phyloP scores from a whole-genome alignment of 2,329 filamentous ascomycete genomes.

The Fusarium veterinarium region DNA sequence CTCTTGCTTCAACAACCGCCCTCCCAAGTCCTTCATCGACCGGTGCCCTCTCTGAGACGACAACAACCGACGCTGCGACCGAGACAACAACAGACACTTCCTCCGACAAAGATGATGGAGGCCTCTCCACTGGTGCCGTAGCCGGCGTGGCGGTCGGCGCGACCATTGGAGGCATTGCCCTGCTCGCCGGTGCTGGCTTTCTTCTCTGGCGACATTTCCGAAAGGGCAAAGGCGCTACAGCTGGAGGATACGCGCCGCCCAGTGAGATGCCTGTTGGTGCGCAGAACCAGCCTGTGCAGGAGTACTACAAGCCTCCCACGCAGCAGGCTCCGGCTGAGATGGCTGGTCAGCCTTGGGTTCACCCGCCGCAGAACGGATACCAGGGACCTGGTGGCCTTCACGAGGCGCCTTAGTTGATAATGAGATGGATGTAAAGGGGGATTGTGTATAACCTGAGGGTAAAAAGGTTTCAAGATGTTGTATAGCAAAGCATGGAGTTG shows the following conservation, averaged over 20 bases:
- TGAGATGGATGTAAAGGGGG: not conserved
- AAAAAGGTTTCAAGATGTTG: not conserved
- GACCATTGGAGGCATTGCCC: conserved; percentile 28
- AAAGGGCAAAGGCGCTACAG: conserved; percentile 3
- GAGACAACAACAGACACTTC: conserved; percentile 4
- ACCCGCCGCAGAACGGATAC: conserved; percentile 9
- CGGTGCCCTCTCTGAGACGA: not conserved
- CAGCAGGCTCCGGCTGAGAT: conserved; percentile 21
- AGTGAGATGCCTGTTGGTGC: conserved; percentile 4
- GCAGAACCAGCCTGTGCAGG: conserved; percentile 14
- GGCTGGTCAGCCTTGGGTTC: conserved; percentile 22
- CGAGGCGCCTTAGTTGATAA: conserved; percentile 18
- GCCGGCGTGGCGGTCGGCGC: conserved; percentile 44
- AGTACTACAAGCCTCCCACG: conserved; percentile 23
- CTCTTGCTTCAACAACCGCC: not conserved
- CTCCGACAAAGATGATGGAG: not conserved
- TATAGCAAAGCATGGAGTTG: conserved; percentile 21
- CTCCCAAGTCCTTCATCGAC: conserved; percentile 10
- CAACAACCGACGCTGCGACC: not conserved
- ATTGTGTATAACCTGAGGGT: not conserved
- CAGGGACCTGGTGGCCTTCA: conserved; percentile 26
- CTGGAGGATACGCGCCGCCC: conserved; percentile 5
- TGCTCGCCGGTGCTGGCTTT: conserved; percentile 36
- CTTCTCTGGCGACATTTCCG: conserved; percentile 36
- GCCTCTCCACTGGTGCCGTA: conserved; percentile 39